Evolutionary conservation across 805 yeast species (phyloP), one percentile per base, ranked within the genome.

Genomic region (Pichia kluyveri): DNA sequence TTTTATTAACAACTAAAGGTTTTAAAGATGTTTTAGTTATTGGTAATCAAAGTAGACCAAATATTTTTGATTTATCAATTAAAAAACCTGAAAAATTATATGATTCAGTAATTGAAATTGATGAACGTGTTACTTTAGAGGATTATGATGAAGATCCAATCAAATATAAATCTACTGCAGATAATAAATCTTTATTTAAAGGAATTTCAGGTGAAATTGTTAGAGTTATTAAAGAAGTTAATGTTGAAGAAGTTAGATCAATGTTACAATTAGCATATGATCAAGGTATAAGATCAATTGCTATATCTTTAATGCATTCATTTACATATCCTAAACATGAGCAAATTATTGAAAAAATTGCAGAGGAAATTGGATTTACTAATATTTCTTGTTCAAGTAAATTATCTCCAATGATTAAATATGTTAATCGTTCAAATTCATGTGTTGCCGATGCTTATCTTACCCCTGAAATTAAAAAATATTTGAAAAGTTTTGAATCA

Each of bases 31-130:
- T 86, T 38, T 69, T 91, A 51, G 66, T 72, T 2, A 90, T 91
- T 55, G 98, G 98, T 3, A 89, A 87, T 60, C 98, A 91, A 63
- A 79, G 96, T 2, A 73, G 98, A 57, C 98, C 98, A 2, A 73
- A 82, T 56, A 88, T 91, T 45, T 91, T 91, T 59, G 96, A 89
- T 56, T 69, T 91, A 54, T 75, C 85, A 7, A 86, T 90, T 41
- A 69, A 73, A 44, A 86, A 82, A 58, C 82, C 89, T 12, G 81
- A 75, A 7, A 82, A 80, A 19, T 70, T 91, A 32, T 89, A 88
- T 57, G 81, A 82, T 45, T 62, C 73, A 3, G 96, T 91, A 1
- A 72, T 83, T 40, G 97, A 91, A 63, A 71, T 91, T 40, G 95
- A 89, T 59, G 98, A 91, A 65, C 73, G 98, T 54, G 90, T 91